Evolutionary conservation across 306 rosid genomes (phyloP).

Genomic region (Quercus alba): DNA sequence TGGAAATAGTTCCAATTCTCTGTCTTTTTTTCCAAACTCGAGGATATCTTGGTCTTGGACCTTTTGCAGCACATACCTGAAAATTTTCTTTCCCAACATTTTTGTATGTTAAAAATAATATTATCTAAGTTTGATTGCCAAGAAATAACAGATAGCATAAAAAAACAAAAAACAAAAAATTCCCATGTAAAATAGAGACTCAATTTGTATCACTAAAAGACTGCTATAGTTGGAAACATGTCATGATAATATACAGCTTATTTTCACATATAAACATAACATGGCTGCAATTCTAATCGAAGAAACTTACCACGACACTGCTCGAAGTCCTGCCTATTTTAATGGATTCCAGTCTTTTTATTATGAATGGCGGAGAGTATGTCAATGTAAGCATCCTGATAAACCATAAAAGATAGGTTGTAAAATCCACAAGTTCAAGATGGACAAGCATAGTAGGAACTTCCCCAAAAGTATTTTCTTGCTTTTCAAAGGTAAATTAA

Average conservation of each 20-base stretch:
- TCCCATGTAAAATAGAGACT: no score
- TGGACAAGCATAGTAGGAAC: neutral
- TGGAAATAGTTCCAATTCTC: conserved; percentile 83
- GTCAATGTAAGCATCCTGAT: conserved; percentile 61
- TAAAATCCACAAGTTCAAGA: neutral
- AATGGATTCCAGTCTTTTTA: conserved; percentile 37
- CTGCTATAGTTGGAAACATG: neutral
- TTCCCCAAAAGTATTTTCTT: neutral
- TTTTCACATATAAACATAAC: neutral
- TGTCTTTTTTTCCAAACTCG: conserved; percentile 83
- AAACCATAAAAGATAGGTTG: conserved; percentile 11
- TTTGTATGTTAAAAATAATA: neutral
- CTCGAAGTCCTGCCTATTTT: conserved; percentile 27
- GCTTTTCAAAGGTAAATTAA: no score
- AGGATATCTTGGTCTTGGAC: conserved; percentile 91
- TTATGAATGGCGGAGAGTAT: conserved; percentile 41
- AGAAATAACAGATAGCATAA: no score
- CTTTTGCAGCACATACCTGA: conserved; percentile 86
- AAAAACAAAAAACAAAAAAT: no score
- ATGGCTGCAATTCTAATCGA: neutral
- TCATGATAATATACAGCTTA: neutral
- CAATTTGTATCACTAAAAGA: neutral
- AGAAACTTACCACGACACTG: conserved; percentile 62
- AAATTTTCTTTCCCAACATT: neutral
- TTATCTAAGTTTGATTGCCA: no score